These are phyloP conservation scores for Lentinula raphanica DNA, from an alignment of 768 basidiomycete species.

Conservation along the genomic window DNA sequence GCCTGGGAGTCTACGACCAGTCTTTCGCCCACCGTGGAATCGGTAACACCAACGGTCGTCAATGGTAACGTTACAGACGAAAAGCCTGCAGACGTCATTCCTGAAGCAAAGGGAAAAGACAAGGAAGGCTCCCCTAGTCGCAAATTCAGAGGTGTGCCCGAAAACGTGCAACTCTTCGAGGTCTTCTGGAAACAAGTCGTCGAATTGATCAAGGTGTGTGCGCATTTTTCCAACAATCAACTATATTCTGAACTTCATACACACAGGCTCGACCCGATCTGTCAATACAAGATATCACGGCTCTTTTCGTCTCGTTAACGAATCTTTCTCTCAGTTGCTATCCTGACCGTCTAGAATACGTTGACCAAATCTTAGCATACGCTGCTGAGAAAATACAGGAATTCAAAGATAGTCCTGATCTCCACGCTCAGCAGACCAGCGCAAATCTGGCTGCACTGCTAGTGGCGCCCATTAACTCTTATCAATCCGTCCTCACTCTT, in stretches of 20 bases:
- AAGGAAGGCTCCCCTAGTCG: constrained; percentile 52
- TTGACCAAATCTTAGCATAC: constrained; percentile 91
- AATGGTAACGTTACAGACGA: not conserved
- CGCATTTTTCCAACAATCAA: not conserved
- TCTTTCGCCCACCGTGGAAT: constrained; percentile 23
- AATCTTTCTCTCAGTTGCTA: constrained; percentile 96
- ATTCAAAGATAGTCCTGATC: constrained; percentile 80
- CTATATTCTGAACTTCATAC: constrained; percentile 4
- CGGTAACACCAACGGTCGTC: constrained; percentile 5
- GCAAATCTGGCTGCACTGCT: constrained; percentile 88
- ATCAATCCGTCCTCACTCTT: constrained; percentile 94
- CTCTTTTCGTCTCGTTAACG: constrained; percentile 88
- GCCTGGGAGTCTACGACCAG: constrained; percentile 40
- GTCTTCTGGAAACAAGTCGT: constrained; percentile 99
- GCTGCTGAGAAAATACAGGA: constrained; percentile 83
- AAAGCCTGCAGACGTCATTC: constrained; percentile 15
- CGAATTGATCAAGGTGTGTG: constrained; percentile 86
- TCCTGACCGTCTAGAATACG: constrained; percentile 94
- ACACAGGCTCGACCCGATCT: constrained; percentile 90
- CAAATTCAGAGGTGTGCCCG: constrained; percentile 94
- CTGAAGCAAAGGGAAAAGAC: constrained; percentile 50
- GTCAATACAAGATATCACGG: constrained; percentile 96
- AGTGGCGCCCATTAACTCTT: constrained; percentile 91
- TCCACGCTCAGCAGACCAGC: constrained; percentile 83
- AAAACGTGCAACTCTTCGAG: constrained; percentile 92